Evolutionary conservation across 192 early-diverging fungal genomes (phyloP).

Genomic region (Linnemannia elongata): DNA sequence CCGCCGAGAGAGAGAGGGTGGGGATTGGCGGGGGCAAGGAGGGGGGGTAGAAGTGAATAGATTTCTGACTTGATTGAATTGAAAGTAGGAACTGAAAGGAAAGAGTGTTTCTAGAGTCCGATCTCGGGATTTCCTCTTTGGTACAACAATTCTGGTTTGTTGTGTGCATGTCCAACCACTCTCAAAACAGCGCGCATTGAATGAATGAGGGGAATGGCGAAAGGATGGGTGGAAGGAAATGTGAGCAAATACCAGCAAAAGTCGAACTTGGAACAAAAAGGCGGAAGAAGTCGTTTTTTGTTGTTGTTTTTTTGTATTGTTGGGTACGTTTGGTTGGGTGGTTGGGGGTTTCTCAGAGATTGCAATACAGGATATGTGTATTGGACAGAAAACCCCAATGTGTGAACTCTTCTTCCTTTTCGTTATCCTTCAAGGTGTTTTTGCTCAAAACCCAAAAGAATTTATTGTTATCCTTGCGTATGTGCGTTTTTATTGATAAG

Average conservation of each 20-base stretch:
- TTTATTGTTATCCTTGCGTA: neutral
- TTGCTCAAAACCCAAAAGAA: neutral
- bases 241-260: neutral
- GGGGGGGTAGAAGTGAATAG: neutral
- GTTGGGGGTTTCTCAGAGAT: neutral
- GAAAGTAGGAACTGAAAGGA: neutral
- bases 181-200: neutral
- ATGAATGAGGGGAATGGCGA: neutral
- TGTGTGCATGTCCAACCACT: neutral
- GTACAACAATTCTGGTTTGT: constrained; percentile 51
- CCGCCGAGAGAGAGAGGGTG: neutral
- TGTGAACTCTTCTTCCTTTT: too few species aligned
- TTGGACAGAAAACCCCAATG: neutral
- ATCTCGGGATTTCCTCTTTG: constrained; percentile 54
- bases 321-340: neutral
- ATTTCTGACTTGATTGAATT: neutral
- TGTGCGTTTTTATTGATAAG: neutral
- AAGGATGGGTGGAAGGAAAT: neutral
- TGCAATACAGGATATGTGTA: neutral
- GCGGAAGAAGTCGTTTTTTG: constrained; percentile 1
- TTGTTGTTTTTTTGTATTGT: neutral
- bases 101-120: neutral
- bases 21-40: neutral
- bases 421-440: too few species aligned
- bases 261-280: neutral